A percentile compares a stretch with the other conserved stretches of the same genome.
phyloP scores from a whole-genome alignment of 495 filamentous ascomycete genomes.

The Xylaria grammica region DNA sequence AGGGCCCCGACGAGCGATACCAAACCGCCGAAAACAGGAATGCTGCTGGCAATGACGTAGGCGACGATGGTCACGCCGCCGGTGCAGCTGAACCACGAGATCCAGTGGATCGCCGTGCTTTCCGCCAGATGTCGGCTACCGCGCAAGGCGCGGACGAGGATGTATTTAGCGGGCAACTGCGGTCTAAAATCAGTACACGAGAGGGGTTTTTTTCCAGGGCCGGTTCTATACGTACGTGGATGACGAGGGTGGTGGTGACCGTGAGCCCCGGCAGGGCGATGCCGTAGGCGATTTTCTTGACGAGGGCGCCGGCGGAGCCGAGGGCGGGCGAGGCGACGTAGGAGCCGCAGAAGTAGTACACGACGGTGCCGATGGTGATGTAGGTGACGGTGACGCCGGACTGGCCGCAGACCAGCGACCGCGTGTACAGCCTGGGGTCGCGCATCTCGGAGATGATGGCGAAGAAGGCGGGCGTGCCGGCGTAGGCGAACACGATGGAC shows the following conservation, averaged over 20 bases:
- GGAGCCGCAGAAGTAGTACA: conserved; percentile 36
- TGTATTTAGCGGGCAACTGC: conserved; percentile 46
- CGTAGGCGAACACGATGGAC: conserved; percentile 39
- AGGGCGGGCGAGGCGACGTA: conserved; percentile 38
- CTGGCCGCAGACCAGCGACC: conserved; percentile 32
- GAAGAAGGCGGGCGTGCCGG: conserved; percentile 22
- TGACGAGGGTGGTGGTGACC: neutral
- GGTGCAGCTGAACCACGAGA: conserved; percentile 42
- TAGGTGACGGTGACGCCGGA: conserved; percentile 29
- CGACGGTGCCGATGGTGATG: conserved; percentile 30
- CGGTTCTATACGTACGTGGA: neutral
- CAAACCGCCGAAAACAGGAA: conserved; percentile 41
- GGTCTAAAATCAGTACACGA: conserved; percentile 26
- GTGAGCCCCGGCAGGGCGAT: conserved; percentile 29
- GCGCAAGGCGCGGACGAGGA: conserved; percentile 45
- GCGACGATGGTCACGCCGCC: conserved; percentile 28
- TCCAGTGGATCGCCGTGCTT: conserved; percentile 42
- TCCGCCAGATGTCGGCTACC: conserved; percentile 39
- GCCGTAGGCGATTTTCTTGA: conserved; percentile 38
- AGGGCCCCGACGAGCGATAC: conserved; percentile 25
- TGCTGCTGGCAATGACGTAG: conserved; percentile 41
- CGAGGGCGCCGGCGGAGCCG: conserved; percentile 32
- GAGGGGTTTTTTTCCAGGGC: neutral
- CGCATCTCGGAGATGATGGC: conserved; percentile 31
- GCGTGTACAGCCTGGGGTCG: conserved; percentile 31